Evolutionary conservation across 2,329 filamentous ascomycete genomes (phyloP), one percentile per base, ranked within the genome.

Genomic region (Rutstroemia sp.): DNA sequence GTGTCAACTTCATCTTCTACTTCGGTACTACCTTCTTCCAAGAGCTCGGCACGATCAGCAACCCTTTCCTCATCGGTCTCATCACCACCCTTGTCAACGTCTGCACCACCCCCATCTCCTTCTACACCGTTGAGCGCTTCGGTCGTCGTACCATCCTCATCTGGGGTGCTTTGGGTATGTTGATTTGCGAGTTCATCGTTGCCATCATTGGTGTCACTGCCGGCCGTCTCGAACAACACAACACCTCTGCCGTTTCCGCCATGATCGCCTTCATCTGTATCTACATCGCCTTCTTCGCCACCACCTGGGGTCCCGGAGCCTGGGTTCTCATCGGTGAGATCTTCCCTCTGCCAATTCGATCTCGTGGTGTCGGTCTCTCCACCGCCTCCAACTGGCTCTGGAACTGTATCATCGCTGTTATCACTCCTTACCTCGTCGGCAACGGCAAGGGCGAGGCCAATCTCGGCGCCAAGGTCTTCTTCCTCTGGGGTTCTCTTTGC

Each of bases 1-100:
- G 90, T 77, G 87, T 95, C 74, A 95, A 95, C 80, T 95, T 92
- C 74, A 89, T 94, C 78, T 94, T 92, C 78, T 88, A 89, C 76
- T 89, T 86, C 76, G 89, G 88, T 38, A 91, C 88, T 37, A 83
- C 87, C 58, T 95, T 95, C 83, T 88, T 95, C 75, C 74, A 87
- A 73, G 83, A 84, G 23, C 85, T 87, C 30, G 86, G 86, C 63
- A 87, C 87, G 65, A 89, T 95, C 67, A 64, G 70, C 60, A 86
- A 95, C 77, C 78, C 82, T 45, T 95, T 95, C 81, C 72, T 95
- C 65, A 91, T 94, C 70, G 87, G 85, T 57, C 78, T 95, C 69
- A 81, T 95, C 75, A 92, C 89, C 72, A 94, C 88, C 61, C 80
- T 94, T 54, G 88, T 95, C 77, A 95, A 95, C 75, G 88, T 94